phyloP scores from a whole-genome alignment of 352 stramenopile genomes.

The Globisporangium alternatum region DNA sequence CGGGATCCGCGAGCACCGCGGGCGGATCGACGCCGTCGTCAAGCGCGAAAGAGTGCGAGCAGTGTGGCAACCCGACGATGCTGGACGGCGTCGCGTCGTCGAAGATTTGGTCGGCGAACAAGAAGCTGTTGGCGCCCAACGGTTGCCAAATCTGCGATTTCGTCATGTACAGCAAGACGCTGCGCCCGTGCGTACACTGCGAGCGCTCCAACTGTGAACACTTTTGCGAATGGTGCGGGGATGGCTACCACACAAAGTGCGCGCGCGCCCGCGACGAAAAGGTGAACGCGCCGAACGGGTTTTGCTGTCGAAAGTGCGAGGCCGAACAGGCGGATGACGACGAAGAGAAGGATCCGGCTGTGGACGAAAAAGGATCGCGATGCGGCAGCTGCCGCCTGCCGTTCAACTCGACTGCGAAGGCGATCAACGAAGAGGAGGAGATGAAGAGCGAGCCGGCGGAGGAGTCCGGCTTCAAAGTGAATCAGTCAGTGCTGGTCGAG shows the following conservation, averaged over 20 bases:
- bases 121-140: slow-evolving; percentile 46
- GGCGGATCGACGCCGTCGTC: slow-evolving; percentile 21
- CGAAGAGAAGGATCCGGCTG: slow-evolving; percentile 31
- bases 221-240: slow-evolving; percentile 85
- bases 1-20: slow-evolving; percentile 16
- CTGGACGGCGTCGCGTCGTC: slow-evolving; percentile 33
- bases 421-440: slow-evolving; percentile 12
- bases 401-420: slow-evolving; percentile 39
- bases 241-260: slow-evolving; percentile 77
- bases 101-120: slow-evolving; percentile 36
- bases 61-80: slow-evolving; percentile 35
- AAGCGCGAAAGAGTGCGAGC: slow-evolving; percentile 45
- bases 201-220: slow-evolving; percentile 56
- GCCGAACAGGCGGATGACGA: slow-evolving; percentile 62
- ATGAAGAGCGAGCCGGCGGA: slow-evolving; percentile 18
- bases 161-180: slow-evolving; percentile 62
- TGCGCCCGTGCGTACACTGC: slow-evolving; percentile 69
- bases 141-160: slow-evolving; percentile 84
- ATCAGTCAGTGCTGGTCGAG: slow-evolving; percentile 82
- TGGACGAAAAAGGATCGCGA: slow-evolving; percentile 57
- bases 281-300: slow-evolving; percentile 48
- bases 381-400: slow-evolving; percentile 62
- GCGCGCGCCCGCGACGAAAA: slow-evolving; percentile 50
- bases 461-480: slow-evolving; percentile 65
- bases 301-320: slow-evolving; percentile 76